A percentile compares a stretch with the other conserved stretches of the same genome.
phyloP scores from a whole-genome alignment of 805 yeast species.

The Kodamaea nitidulidarum region DNA sequence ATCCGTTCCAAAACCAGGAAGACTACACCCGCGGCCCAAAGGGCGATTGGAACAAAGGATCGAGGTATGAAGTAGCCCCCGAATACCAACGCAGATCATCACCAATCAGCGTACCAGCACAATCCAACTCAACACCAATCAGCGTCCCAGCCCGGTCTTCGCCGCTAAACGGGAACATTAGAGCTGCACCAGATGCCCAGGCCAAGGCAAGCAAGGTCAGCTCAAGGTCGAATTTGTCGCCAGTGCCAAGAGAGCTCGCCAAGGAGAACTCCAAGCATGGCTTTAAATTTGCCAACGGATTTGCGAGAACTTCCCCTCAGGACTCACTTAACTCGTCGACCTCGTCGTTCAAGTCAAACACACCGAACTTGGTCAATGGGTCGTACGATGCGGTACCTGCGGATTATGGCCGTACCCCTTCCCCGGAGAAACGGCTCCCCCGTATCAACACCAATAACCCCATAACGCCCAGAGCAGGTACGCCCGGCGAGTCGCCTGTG shows the following conservation, averaged over 20 bases:
- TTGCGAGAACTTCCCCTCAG: no score
- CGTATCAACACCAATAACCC: conserved; percentile 4
- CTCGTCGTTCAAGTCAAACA: no score
- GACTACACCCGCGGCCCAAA: neutral
- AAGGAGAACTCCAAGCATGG: neutral
- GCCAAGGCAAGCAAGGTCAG: no score
- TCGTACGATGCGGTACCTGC: no score
- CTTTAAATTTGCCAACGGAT: neutral
- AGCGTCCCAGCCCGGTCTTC: neutral
- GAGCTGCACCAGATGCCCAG: no score
- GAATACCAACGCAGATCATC: neutral
- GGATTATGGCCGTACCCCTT: conserved; percentile 2
- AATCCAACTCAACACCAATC: neutral
- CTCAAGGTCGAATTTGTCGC: no score
- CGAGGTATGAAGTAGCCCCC: neutral
- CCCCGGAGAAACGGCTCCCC: conserved; percentile 1
- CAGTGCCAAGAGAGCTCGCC: neutral
- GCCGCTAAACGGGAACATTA: neutral
- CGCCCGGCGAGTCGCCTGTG: conserved; percentile 4
- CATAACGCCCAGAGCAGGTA: neutral
- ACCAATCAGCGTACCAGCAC: neutral
- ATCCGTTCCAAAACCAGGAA: neutral
- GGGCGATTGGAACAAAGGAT: neutral
- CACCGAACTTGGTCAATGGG: no score
- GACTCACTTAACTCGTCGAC: no score